phyloP scores from a whole-genome alignment of 1,139 yeast species.

The Geotrichum bryndzae region DNA sequence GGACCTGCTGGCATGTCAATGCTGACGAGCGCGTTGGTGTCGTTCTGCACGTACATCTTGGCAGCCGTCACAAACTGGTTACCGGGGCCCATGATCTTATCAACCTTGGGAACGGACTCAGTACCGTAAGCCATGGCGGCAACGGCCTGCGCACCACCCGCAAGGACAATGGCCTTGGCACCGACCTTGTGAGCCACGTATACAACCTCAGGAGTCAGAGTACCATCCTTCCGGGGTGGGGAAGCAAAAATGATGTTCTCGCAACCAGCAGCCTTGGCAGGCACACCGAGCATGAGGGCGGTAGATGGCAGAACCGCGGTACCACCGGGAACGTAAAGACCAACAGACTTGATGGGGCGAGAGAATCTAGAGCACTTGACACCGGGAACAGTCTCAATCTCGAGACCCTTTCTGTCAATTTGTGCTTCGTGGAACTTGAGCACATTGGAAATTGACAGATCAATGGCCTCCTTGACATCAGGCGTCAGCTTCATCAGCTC shows the following conservation, averaged over 20 bases:
- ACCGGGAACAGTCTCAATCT: constrained; percentile 93
- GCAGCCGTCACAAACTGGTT: constrained; percentile 99
- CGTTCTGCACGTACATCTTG: constrained; percentile 94
- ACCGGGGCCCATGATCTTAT: constrained; percentile 97
- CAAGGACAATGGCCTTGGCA: constrained; percentile 80
- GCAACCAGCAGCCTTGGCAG: constrained; percentile 98
- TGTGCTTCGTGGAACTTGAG: constrained; percentile 93
- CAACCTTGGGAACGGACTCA: constrained; percentile 83
- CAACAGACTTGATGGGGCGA: constrained; percentile 89
- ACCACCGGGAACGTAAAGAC: constrained; percentile 97
- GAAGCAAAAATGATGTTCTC: constrained; percentile 89
- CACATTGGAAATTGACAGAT: constrained; percentile 80
- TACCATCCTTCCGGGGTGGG: constrained; percentile 95
- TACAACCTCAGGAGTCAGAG: constrained; percentile 92
- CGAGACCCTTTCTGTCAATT: constrained; percentile 47
- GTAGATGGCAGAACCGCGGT: constrained; percentile 98
- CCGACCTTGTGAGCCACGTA: constrained; percentile 96
- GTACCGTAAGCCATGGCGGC: constrained; percentile 99
- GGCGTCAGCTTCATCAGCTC: constrained; percentile 68
- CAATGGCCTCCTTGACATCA: constrained; percentile 80
- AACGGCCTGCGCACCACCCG: constrained; percentile 99
- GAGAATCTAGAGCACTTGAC: constrained; percentile 92
- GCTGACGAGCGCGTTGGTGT: constrained; percentile 87
- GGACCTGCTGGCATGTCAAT: constrained; percentile 99
- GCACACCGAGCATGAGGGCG: constrained; percentile 96